Evolutionary conservation across 371 early-diverging fungal genomes (phyloP), one percentile per base, ranked within the genome.

Genomic region (Amoeboradix gromovi): DNA sequence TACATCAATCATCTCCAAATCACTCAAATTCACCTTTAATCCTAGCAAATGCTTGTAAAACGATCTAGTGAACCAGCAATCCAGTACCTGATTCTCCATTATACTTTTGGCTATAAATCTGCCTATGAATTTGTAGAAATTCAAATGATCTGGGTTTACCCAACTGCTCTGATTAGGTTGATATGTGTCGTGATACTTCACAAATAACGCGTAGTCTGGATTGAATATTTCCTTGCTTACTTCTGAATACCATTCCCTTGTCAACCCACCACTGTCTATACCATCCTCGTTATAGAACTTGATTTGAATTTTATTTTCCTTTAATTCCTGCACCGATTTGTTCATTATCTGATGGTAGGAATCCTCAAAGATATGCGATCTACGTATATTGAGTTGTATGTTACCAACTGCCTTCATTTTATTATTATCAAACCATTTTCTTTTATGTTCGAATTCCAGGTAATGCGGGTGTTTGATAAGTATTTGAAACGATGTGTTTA

Each of bases 231-330:
- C 93, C 77, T 92, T 91, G 28, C 92, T 89, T 30, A 98, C 80
- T 71, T 94, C 78, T 77, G 88, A 91, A 82, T 92, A 94, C 80
- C 90, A 97, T 77, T 97, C 98, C 79, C 90, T 80, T 1, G 92
- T 91, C 16, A 97, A 79, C 73, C 98, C 98, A 71, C 98, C 98
- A 75, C 90, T 92, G 79, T 98, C 98, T 65, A 98, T 76, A 68
- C 98, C 98, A 77, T 94, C 94, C 76, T 98, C 98, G 66, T 91
- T 92, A 67, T 90, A 88, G 78, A 98, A 95, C 76, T 93, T 94
- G 76, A 98, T 90, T 87, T 91, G 89, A 31, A 95, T 76, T 66
- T 89, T 86, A 78, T 92, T 94, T n/a, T n/a, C n/a, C 77, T 90
- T 90, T 70, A 93, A 77, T 75, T 92, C 93, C 5, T 81, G 78